Evolutionary conservation across 2,329 filamentous ascomycete genomes (phyloP).

Genomic region (Aspergillus latus): DNA sequence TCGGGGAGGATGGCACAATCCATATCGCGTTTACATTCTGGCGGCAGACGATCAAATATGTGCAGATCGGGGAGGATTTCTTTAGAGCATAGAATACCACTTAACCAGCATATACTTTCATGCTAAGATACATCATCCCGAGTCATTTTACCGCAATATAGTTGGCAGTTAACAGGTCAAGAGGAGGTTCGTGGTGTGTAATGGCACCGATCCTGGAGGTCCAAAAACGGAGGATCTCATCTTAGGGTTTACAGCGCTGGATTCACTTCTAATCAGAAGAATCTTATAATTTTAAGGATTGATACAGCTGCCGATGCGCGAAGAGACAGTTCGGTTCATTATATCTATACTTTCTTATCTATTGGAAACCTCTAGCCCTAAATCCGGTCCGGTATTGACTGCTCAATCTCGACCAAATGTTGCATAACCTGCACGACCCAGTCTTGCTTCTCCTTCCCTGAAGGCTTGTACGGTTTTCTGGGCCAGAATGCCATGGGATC

Average conservation of each 20-base stretch:
- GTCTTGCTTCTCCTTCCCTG: slow-evolving; percentile 39
- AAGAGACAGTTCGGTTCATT: not conserved
- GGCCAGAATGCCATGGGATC: slow-evolving; percentile 43
- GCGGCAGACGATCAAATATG: slow-evolving; percentile 10
- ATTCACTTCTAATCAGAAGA: too few relatives aligned
- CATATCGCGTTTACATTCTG: slow-evolving; percentile 10
- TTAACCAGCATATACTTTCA: too few relatives aligned
- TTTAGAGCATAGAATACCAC: slow-evolving; percentile 1
- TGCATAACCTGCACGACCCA: slow-evolving; percentile 47
- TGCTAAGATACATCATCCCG: too few relatives aligned
- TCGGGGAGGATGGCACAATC: slow-evolving; percentile 3
- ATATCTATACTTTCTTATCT: not conserved
- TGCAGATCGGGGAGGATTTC: slow-evolving; percentile 2
- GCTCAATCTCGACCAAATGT: slow-evolving; percentile 21
- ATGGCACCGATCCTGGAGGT: too few relatives aligned
- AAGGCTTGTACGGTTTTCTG: slow-evolving; percentile 45
- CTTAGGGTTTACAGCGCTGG: too few relatives aligned
- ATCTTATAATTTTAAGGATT: too few relatives aligned
- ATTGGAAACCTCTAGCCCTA: not conserved
- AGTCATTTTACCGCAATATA: too few relatives aligned
- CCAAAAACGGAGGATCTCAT: too few relatives aligned
- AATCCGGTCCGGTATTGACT: slow-evolving; percentile 14
- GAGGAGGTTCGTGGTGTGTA: too few relatives aligned
- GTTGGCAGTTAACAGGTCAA: too few relatives aligned
- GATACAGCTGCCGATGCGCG: too few relatives aligned